Evolutionary conservation across 805 yeast genomes (phyloP).

Genomic region (Ogataea dorogensis): DNA sequence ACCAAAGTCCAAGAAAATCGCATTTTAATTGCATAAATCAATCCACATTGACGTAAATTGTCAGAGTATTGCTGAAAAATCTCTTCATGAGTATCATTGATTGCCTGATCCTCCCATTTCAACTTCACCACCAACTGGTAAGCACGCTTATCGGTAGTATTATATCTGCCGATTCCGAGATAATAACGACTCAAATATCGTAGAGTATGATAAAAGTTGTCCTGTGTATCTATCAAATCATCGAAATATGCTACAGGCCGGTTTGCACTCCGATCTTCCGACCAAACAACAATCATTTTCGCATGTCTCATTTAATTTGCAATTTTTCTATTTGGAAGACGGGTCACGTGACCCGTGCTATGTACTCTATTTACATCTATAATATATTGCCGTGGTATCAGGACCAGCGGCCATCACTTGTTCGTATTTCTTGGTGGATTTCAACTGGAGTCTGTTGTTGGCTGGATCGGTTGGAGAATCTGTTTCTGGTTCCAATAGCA

Average conservation of each 20-base stretch:
- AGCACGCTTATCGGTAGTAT: constrained; percentile 3
- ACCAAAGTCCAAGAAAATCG: constrained; percentile 26
- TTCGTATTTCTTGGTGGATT: constrained; percentile 35
- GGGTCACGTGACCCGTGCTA: constrained; percentile 1
- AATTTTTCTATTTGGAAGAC: background rate
- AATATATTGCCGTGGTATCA: constrained; percentile 61
- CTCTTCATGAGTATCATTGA: background rate
- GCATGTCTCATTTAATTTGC: background rate
- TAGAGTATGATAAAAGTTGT: constrained; percentile 3
- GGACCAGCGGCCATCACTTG: constrained; percentile 66
- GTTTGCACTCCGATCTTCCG: constrained; percentile 2
- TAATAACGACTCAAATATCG: constrained; percentile 7
- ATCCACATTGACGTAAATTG: constrained; percentile 16
- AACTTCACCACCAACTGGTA: constrained; percentile 11
- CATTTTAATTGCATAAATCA: constrained; percentile 24
- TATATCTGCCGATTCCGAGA: constrained; percentile 8
- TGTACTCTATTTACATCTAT: constrained; percentile 34
- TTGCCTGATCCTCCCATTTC: constrained; percentile 5
- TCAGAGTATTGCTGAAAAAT: constrained; percentile 1
- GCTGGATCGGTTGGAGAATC: constrained; percentile 22
- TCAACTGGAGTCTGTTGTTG: constrained; percentile 47
- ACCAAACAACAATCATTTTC: constrained; percentile 8
- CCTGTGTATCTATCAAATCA: constrained; percentile 5
- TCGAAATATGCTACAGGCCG: constrained; percentile 1
- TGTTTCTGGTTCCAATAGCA: constrained; percentile 53